phyloP scores from a whole-genome alignment of 371 early-diverging fungal genomes.

The Actinomucor elegans region DNA sequence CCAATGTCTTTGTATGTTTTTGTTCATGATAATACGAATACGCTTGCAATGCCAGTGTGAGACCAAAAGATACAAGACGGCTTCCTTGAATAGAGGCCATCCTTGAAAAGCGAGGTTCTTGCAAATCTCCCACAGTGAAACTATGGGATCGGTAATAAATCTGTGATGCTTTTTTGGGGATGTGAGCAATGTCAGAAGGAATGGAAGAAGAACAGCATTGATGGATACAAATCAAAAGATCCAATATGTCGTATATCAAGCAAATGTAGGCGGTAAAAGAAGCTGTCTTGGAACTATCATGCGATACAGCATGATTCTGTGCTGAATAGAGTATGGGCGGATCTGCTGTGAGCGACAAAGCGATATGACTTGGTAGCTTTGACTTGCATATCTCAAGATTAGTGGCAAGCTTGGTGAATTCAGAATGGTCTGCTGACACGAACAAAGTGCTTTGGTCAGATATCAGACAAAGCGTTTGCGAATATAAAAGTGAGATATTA shows the following conservation, averaged over 20 bases:
- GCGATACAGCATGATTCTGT: not conserved
- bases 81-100: constrained; percentile 20
- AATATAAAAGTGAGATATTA: constrained; percentile 4
- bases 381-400: constrained; percentile 10
- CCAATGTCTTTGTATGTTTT: not conserved
- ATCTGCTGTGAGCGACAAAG: not conserved
- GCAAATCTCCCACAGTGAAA: constrained; percentile 3
- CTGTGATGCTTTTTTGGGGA: not conserved
- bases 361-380: constrained; percentile 1
- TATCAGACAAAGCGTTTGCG: constrained; percentile 12
- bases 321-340: not conserved
- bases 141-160: constrained; percentile 8
- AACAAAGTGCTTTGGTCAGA: constrained; percentile 7
- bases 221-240: constrained; percentile 12
- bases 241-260: constrained; percentile 12
- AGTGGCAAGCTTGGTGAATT: constrained; percentile 1
- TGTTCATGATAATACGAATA: not conserved
- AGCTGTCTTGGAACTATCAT: not conserved
- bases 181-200: not conserved
- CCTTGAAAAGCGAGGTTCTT: constrained; percentile 1
- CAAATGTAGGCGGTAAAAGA: constrained; percentile 12
- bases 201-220: not conserved
- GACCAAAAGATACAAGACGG: constrained; percentile 14
- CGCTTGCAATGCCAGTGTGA: constrained; percentile 16
- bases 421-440: not conserved